These are phyloP conservation scores for Murraya koenigii DNA, from an alignment of 345 rosid genomes.

Conservation along the genomic window DNA sequence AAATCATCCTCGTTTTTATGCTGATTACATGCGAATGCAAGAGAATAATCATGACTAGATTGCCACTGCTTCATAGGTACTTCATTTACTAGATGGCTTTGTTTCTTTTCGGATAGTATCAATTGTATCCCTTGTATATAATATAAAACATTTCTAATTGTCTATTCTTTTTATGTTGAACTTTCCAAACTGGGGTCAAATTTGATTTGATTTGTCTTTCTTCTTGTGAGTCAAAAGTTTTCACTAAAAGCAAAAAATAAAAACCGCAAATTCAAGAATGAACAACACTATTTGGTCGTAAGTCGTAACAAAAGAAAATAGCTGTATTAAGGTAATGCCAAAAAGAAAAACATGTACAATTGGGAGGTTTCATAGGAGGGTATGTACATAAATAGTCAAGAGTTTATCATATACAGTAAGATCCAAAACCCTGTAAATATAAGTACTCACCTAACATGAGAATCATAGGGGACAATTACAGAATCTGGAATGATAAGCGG, in stretches of 20 bases:
- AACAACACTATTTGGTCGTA: background rate
- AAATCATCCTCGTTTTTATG: slow-evolving; percentile 31
- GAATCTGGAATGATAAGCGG: slow-evolving; percentile 62
- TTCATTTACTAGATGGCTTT: too few species aligned
- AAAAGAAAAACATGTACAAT: slow-evolving; percentile 8
- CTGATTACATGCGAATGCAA: slow-evolving; percentile 34
- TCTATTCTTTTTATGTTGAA: background rate
- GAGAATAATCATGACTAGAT: slow-evolving; percentile 9
- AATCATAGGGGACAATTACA: slow-evolving; percentile 40
- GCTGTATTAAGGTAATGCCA: too few species aligned
- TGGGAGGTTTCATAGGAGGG: background rate
- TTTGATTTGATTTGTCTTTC: background rate
- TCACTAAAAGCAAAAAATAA: background rate
- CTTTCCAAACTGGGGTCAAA: background rate
- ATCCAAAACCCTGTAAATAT: background rate
- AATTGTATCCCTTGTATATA: background rate
- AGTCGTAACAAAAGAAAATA: too few species aligned
- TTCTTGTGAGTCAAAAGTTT: too few species aligned
- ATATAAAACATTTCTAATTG: background rate
- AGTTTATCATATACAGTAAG: slow-evolving; percentile 8
- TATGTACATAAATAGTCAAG: slow-evolving; percentile 2
- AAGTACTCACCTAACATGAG: slow-evolving; percentile 40
- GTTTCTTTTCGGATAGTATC: background rate
- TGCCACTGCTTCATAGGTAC: background rate
- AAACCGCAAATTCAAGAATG: background rate